Base-by-base conservation (phyloP, 1,284 basidiomycete genomes). In the Sanghuangporus sanghuang region DNA sequence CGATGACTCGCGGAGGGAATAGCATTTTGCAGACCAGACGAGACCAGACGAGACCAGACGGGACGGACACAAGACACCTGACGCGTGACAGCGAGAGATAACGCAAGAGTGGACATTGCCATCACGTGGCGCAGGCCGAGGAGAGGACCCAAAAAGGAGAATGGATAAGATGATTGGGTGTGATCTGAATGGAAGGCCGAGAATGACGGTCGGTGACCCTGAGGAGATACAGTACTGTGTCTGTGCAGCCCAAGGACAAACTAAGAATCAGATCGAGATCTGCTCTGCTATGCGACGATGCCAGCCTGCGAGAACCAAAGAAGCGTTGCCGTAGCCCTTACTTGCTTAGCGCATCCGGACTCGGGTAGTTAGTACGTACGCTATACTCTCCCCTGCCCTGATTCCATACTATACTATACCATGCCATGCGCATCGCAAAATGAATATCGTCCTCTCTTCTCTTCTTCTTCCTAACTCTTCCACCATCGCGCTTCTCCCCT, bases 401-500 rank as follows among this genome's bases (percentile, higher is more conserved):
- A 54, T 46, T 32, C 27, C 44, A 46, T 46, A 18, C 44, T n/a
- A 46, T 46, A n/a, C 32, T 4, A 54, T 54, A 18, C 44, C 44
- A 46, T 46, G 44, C 32, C 32, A 54, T 54, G 53, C 53, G 32
- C 53, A 54, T 54, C 35, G 38, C 32, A n/a, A 35, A 54, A 54
- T 54, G 21, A 54, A 36, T 35, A 7, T n/a, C 14, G 3, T 50
- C 14, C 7, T 9, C 53, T 59, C 66, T n/a, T n/a, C n/a, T n/a
- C n/a, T n/a, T n/a, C n/a, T n/a, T n/a, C n/a, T 36, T 38, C 64
- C 23, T 7, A 40, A 39, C 27, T 66, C 66, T 35, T 66, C 66
- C 49, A 59, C 62, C 52, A 23, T 53, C 64, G 12, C 42, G 18
- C 54, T 14, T 32, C 14, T 40, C 40, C 39, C 32, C 40, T 58